These are phyloP conservation scores for Candida dubliniensis DNA, from an alignment of 1,139 yeast species.

Conservation along the genomic window DNA sequence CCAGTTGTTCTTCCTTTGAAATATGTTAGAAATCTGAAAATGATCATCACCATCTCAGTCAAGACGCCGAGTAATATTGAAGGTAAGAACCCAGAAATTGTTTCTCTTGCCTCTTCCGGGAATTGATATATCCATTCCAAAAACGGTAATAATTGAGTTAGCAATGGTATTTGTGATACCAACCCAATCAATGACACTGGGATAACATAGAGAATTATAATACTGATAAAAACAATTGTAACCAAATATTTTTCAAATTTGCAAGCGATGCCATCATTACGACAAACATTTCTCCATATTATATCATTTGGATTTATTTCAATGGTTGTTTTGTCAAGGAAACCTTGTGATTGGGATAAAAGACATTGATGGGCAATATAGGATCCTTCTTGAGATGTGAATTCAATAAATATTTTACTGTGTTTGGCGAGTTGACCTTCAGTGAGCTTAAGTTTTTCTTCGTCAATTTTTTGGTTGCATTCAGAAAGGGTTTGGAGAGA, in stretches of 20 bases:
- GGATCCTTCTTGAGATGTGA: constrained; percentile 48
- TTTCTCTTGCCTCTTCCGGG: constrained; percentile 54
- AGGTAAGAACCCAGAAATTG: constrained; percentile 59
- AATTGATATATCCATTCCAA: constrained; percentile 50
- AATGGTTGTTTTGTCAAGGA: constrained; percentile 41
- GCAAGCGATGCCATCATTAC: constrained; percentile 31
- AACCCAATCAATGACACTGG: constrained; percentile 74
- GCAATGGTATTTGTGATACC: constrained; percentile 61
- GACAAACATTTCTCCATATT: constrained; percentile 55
- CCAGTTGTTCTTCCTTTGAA: constrained; percentile 57
- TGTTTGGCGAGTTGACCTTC: constrained; percentile 22
- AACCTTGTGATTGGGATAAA: constrained; percentile 42
- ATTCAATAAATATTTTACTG: constrained; percentile 54
- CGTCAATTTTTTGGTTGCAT: constrained; percentile 21
- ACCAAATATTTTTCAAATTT: constrained; percentile 42
- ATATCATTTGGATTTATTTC: constrained; percentile 60
- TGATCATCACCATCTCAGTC: constrained; percentile 53
- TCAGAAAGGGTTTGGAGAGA: constrained; percentile 22
- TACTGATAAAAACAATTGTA: constrained; percentile 39
- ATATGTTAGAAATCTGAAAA: constrained; percentile 49
- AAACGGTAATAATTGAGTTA: constrained; percentile 56
- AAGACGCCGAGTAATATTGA: constrained; percentile 58
- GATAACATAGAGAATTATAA: constrained; percentile 61
- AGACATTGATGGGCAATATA: constrained; percentile 57
- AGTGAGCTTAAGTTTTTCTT: constrained; percentile 20